Conservation (phyloP, 2,329 filamentous ascomycete genomes). For the Xylariomycetidae sp. region DNA sequence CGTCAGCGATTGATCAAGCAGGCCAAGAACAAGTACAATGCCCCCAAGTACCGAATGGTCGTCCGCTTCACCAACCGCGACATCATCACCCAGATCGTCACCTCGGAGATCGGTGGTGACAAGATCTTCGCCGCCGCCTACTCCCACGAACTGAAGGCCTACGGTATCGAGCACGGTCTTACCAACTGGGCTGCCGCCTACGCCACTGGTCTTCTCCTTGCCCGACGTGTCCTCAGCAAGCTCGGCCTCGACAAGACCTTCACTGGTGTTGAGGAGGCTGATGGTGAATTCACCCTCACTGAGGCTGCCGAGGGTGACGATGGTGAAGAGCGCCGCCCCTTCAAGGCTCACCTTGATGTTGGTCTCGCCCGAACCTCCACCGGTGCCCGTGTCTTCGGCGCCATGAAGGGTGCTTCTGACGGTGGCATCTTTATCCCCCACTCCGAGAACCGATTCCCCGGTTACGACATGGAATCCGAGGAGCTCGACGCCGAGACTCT, state of each 20-base stretch:
- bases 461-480: conserved; percentile 95
- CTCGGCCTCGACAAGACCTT: conserved; percentile 92
- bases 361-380: conserved; percentile 96
- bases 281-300: conserved; percentile 93
- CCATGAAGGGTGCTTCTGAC: conserved; percentile 99
- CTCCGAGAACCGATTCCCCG: conserved; percentile 99
- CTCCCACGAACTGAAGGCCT: conserved; percentile 95
- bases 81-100: conserved; percentile 97
- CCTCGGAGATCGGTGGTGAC: conserved; percentile 94
- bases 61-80: conserved; percentile 99
- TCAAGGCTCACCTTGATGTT: conserved; percentile 99
- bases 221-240: conserved; percentile 95
- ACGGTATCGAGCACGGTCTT: conserved; percentile 96
- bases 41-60: conserved; percentile 99
- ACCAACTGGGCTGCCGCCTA: conserved; percentile 99
- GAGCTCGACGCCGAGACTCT: conserved; percentile 96
- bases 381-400: conserved; percentile 97
- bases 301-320: conserved; percentile 81
- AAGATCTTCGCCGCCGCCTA: conserved; percentile 93
- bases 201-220: conserved; percentile 91
- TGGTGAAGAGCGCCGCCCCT: conserved; percentile 91
- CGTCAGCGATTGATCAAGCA: conserved; percentile 99
- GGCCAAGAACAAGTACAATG: conserved; percentile 99
- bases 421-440: conserved; percentile 95
- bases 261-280: conserved; percentile 90